Evolutionary conservation across 768 basidiomycete genomes (phyloP), one percentile per base, ranked within the genome.

Genomic region (Guyanaporus albipodus): DNA sequence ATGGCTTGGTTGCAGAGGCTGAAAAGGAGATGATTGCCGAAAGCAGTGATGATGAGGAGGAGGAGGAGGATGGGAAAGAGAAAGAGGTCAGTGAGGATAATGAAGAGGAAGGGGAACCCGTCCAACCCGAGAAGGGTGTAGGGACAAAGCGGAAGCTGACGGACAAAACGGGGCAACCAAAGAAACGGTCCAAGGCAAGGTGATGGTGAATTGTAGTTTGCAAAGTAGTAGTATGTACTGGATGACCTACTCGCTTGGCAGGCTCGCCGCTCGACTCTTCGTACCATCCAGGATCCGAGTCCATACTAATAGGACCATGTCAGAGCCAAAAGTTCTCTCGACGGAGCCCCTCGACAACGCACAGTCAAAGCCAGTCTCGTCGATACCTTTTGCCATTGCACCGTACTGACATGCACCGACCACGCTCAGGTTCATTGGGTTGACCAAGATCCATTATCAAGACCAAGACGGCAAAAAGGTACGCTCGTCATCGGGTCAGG

Each of bases 401-500:
- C 12, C 28, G 28, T 29, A 10, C 31, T 6, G 15, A n/a, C 10
- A 12, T n/a, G 32, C 45, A 15, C 24, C 21, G 4, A 32, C 23
- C 14, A 9, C 42, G 21, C 12, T 6, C 34, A 94, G 91, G 70
- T 96, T 91, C 87, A 74, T 96, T 43, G 80, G 82, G 8, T 69
- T 96, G 57, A 86, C 87, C 66, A 87, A 83, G 67, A 81, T 95
- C 54, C 76, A 76, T 37, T 97, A 87, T 69, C 64, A 75, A 44
- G 94, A 96, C 70, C 75, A 82, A 53, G 79, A 82, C 11, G 91
- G 92, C 2, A 78, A 72, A 58, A 73, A 87, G 72, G 91, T 88
- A 49, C 47, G 36, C 43, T 18, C 4, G 3, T 17, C 22, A 28
- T 8, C 28, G 7, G 8, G 11, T 1, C 38, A 18, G 11, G 1